Percentiles rank a stretch among this genome's conserved stretches.
Evolutionary conservation across 2,329 filamentous ascomycete genomes (phyloP).

Genomic region (Reticulascus tulasneorum): DNA sequence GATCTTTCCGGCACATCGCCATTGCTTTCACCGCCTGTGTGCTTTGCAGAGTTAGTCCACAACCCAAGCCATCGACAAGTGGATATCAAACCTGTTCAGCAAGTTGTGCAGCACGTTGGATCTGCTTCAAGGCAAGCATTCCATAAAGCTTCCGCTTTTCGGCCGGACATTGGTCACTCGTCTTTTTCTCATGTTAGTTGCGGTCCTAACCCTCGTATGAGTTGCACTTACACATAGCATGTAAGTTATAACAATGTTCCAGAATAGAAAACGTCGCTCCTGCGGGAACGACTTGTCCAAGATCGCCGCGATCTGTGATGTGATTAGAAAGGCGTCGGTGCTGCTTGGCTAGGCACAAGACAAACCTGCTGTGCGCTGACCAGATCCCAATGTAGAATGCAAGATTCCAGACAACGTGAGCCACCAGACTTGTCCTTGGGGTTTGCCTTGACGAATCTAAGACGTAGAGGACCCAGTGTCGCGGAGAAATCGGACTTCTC

Average conservation of each 20-base stretch:
- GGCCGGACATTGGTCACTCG: slow-evolving; percentile 40
- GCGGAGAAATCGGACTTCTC: slow-evolving; percentile 37
- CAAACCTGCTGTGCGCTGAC: slow-evolving; percentile 53
- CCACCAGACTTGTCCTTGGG: slow-evolving; percentile 40
- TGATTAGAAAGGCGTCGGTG: neutral
- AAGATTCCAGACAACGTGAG: slow-evolving; percentile 46
- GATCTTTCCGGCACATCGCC: slow-evolving; percentile 19
- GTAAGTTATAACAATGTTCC: slow-evolving; percentile 51
- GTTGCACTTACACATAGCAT: slow-evolving; percentile 48
- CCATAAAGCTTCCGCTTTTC: slow-evolving; percentile 49
- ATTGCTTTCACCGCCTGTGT: slow-evolving; percentile 2
- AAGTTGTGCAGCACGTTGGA: slow-evolving; percentile 44
- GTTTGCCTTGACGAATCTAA: slow-evolving; percentile 48
- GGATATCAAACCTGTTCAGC: slow-evolving; percentile 36
- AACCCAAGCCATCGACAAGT: neutral
- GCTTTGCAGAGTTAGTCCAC: neutral
- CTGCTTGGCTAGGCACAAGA: neutral
- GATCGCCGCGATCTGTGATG: slow-evolving; percentile 46
- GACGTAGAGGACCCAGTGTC: slow-evolving; percentile 46
- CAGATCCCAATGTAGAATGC: slow-evolving; percentile 52
- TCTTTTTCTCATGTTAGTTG: slow-evolving; percentile 29
- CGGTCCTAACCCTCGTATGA: no score
- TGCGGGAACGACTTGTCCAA: slow-evolving; percentile 47
- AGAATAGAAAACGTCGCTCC: slow-evolving; percentile 48
- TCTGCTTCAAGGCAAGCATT: slow-evolving; percentile 46